Conservation (phyloP, 129 eudicot genomes). For the Escallonia herrerae region DNA sequence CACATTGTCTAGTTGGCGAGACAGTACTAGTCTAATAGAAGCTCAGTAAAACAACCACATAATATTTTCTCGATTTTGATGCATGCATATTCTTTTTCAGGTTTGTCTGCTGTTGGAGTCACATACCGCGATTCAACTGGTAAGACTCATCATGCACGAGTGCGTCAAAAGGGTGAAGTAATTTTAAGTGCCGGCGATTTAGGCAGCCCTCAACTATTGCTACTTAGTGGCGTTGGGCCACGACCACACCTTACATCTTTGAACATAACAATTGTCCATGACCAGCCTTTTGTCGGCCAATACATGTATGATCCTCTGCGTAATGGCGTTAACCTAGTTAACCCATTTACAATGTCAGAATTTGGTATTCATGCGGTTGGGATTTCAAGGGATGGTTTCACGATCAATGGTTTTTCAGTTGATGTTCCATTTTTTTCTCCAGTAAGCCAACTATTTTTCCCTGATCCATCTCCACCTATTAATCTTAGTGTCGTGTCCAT, state of each 20-base stretch:
- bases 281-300: constrained; percentile 25
- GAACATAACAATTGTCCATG: constrained; percentile 11
- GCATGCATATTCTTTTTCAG: background rate
- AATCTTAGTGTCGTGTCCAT: too few relatives aligned
- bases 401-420: background rate
- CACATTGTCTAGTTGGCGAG: too few relatives aligned
- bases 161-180: background rate
- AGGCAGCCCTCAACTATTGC: background rate
- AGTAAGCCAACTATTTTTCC: constrained; percentile 6
- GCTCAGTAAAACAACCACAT: background rate
- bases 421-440: constrained; percentile 6
- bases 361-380: constrained; percentile 14
- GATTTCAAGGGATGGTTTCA: constrained; percentile 12
- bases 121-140: constrained; percentile 18
- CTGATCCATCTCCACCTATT: background rate
- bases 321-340: constrained; percentile 3
- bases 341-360: constrained; percentile 3
- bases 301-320: constrained; percentile 22
- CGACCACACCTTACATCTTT: too few relatives aligned
- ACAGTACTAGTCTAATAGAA: too few relatives aligned
- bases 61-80: background rate
- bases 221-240: constrained; percentile 12
- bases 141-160: background rate
- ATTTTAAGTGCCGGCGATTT: background rate
- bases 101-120: constrained; percentile 21